Conservation (phyloP, 2,329 filamentous ascomycete genomes). For the Phialemoniopsis sp. region DNA sequence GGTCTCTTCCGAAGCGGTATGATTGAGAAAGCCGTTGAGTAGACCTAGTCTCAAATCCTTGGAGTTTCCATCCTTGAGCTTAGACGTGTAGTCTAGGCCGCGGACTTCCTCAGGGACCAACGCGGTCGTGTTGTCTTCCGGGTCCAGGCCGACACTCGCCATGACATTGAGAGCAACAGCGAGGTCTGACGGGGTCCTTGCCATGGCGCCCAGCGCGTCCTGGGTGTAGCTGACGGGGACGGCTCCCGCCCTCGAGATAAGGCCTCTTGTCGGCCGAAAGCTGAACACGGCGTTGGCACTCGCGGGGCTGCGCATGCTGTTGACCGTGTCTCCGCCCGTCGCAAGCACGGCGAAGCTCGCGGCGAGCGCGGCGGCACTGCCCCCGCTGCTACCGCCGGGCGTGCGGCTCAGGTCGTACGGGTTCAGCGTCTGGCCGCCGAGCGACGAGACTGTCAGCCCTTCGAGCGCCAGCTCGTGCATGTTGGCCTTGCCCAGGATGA, state of each 20-base stretch:
- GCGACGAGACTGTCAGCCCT: conserved; percentile 56
- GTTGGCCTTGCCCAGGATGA: conserved; percentile 58
- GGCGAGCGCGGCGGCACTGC: conserved; percentile 55
- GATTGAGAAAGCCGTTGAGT: conserved; percentile 54
- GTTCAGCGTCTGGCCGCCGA: conserved; percentile 62
- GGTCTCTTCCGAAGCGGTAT: conserved; percentile 44
- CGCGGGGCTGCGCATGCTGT: conserved; percentile 57
- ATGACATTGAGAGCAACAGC: conserved; percentile 47
- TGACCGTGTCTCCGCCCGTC: conserved; percentile 58
- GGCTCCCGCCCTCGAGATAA: conserved; percentile 45
- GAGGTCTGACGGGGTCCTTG: conserved; percentile 42
- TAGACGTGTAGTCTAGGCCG: conserved; percentile 39
- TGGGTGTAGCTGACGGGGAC: conserved; percentile 54
- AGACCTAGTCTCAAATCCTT: conserved; percentile 21
- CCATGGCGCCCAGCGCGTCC: conserved; percentile 52
- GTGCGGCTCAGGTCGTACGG: conserved; percentile 64
- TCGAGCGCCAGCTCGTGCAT: conserved; percentile 62
- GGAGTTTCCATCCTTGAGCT: conserved; percentile 12
- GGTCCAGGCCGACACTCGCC: conserved; percentile 45
- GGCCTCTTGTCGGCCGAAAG: conserved; percentile 49
- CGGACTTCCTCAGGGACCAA: conserved; percentile 33
- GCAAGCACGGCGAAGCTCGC: conserved; percentile 52
- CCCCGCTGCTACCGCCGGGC: conserved; percentile 60
- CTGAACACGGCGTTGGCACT: conserved; percentile 58
- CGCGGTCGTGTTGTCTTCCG: conserved; percentile 46